Evolutionary conservation across 352 stramenopile species (phyloP).

Genomic region (Phytophthora fragariaefolia): DNA sequence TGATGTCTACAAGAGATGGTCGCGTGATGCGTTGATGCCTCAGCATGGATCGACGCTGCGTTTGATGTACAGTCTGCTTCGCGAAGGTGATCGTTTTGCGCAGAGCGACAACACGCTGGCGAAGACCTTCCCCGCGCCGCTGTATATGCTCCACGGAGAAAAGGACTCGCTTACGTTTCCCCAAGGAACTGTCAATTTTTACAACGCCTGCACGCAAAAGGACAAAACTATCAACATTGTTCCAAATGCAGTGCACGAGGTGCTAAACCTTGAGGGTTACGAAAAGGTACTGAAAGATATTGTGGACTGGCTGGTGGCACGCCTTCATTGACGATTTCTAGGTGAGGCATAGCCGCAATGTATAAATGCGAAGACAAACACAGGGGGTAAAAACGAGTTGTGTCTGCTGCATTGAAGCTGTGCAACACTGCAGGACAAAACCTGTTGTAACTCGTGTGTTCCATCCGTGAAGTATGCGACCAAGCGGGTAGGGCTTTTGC

Average conservation of each 20-base stretch:
- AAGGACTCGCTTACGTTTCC: slow-evolving; percentile 45
- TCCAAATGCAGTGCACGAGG: slow-evolving; percentile 43
- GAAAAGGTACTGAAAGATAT: slow-evolving; percentile 43
- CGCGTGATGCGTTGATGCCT: slow-evolving; percentile 43
- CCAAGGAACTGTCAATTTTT: slow-evolving; percentile 46
- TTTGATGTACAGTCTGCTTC: slow-evolving; percentile 34
- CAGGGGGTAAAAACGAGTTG: too few species aligned
- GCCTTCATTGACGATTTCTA: neutral
- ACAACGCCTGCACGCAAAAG: slow-evolving; percentile 33
- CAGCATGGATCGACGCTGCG: slow-evolving; percentile 38
- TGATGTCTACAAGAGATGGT: slow-evolving; percentile 37
- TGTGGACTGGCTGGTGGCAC: slow-evolving; percentile 45
- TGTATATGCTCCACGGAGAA: slow-evolving; percentile 52
- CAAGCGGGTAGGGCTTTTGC: too few species aligned
- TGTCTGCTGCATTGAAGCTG: too few species aligned
- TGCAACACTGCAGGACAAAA: too few species aligned
- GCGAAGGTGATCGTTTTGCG: slow-evolving; percentile 29
- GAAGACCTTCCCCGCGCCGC: slow-evolving; percentile 31
- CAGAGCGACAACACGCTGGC: slow-evolving; percentile 31
- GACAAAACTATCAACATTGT: slow-evolving; percentile 61
- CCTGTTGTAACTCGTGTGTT: too few species aligned
- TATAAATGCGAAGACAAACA: too few species aligned
- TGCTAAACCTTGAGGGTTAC: slow-evolving; percentile 47
- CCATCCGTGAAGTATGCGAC: too few species aligned
- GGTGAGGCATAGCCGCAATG: too few species aligned